phyloP scores from a whole-genome alignment of 2,329 filamentous ascomycete genomes.

The Claviceps quebecensis region DNA sequence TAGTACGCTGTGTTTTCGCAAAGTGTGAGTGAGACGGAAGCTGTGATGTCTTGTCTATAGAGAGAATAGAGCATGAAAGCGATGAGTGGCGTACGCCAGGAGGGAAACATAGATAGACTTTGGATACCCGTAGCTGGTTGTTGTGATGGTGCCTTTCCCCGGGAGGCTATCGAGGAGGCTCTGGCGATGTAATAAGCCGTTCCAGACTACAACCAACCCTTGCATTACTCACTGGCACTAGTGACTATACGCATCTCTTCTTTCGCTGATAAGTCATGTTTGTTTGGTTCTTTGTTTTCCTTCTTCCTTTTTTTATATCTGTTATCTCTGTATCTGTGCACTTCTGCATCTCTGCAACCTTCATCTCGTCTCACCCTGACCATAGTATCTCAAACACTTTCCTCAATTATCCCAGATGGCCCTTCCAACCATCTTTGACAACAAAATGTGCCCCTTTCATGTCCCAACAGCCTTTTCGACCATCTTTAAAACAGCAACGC shows the following conservation, averaged over 20 bases:
- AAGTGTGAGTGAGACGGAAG: slow-evolving; percentile 7
- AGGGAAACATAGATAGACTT: no score
- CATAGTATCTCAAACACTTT: not conserved
- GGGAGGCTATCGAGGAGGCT: no score
- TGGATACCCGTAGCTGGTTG: no score
- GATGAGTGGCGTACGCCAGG: no score
- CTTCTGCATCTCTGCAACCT: not conserved
- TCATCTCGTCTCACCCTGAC: not conserved
- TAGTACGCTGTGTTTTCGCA: slow-evolving; percentile 70
- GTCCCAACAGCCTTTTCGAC: not conserved
- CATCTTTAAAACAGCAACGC: not conserved
- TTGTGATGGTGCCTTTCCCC: no score
- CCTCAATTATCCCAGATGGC: not conserved
- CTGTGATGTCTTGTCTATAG: no score
- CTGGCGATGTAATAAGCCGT: no score
- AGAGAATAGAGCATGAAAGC: no score
- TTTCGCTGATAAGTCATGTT: not conserved
- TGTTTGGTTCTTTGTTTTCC: not conserved
- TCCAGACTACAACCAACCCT: no score
- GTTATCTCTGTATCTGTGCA: not conserved
- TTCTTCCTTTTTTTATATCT: not conserved
- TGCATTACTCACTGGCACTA: no score
- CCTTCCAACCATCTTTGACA: not conserved
- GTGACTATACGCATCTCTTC: not conserved
- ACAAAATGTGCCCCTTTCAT: not conserved